Percentiles rank a stretch among this genome's conserved stretches.
These are phyloP conservation scores for Cercospora berteroae DNA, from an alignment of 2,329 filamentous ascomycete species.

Conservation along the genomic window DNA sequence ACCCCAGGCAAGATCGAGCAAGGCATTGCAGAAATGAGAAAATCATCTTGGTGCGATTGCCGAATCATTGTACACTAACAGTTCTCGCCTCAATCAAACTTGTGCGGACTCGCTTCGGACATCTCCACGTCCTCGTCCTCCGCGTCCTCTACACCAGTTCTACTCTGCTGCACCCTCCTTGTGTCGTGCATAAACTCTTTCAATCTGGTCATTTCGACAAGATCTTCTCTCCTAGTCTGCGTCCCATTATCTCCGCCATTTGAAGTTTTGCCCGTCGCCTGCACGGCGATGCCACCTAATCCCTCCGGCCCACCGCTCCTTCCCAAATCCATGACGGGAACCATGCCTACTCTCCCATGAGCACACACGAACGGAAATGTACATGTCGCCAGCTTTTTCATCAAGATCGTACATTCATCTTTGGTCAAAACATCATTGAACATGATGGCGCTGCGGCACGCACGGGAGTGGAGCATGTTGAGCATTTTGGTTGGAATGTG, in stretches of 20 bases:
- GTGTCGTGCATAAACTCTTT: neutral
- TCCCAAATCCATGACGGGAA: constrained; percentile 41
- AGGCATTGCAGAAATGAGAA: neutral
- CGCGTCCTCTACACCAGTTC: neutral
- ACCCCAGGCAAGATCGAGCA: neutral
- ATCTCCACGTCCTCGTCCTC: constrained; percentile 4
- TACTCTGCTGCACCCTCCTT: neutral
- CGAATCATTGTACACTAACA: neutral
- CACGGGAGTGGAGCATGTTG: constrained; percentile 71
- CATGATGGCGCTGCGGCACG: constrained; percentile 80
- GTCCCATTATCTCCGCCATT: neutral
- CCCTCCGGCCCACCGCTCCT: neutral
- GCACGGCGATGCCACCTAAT: neutral
- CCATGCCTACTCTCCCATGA: constrained; percentile 62
- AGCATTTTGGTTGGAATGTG: constrained; percentile 48
- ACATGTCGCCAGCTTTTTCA: constrained; percentile 59
- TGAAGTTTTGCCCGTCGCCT: neutral
- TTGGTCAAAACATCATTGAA: constrained; percentile 69
- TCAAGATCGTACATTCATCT: constrained; percentile 58
- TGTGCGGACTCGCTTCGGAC: constrained; percentile 5
- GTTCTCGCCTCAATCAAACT: neutral
- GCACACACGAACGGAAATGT: constrained; percentile 80
- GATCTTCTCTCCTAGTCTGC: neutral
- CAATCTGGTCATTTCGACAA: neutral
- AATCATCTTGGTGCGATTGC: neutral